A percentile compares a stretch with the other conserved stretches of the same genome.
Evolutionary conservation across 2,329 filamentous ascomycete genomes (phyloP).

Genomic region (Aspergillus arachidicola): DNA sequence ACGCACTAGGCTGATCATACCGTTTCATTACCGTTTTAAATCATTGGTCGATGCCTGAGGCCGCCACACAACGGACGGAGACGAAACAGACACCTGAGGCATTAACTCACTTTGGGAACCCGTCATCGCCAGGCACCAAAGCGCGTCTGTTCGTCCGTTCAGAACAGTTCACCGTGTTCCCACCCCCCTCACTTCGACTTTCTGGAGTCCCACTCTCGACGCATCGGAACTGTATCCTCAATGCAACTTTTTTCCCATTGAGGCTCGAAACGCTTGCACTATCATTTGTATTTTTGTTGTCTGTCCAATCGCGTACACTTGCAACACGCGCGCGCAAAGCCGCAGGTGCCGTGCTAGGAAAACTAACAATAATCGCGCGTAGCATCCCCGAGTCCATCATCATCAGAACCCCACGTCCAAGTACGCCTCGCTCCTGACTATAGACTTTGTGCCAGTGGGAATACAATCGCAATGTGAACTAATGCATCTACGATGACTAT

Average conservation of each 20-base stretch:
- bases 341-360: conserved; percentile 1
- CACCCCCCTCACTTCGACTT: conserved; percentile 6
- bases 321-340: conserved; percentile 21
- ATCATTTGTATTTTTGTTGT: not conserved
- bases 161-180: conserved; percentile 16
- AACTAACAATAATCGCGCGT: conserved; percentile 20
- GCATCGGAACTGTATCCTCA: not conserved
- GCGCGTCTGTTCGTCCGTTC: conserved; percentile 21
- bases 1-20: not conserved
- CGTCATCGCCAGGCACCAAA: conserved; percentile 21
- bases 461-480: not conserved
- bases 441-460: not conserved
- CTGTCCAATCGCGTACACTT: conserved; percentile 3
- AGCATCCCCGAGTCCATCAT: conserved; percentile 8
- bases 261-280: not conserved
- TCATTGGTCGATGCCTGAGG: not conserved
- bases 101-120: not conserved
- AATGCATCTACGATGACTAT: not conserved
- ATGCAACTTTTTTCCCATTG: conserved; percentile 8
- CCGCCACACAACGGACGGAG: not conserved
- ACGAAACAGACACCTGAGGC: conserved; percentile 10
- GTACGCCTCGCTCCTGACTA: conserved; percentile 11
- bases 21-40: not conserved
- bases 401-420: conserved; percentile 18
- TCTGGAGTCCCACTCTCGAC: conserved; percentile 5